Evolutionary conservation across 805 yeast genomes (phyloP).

Genomic region (Soucietia sequanensis): DNA sequence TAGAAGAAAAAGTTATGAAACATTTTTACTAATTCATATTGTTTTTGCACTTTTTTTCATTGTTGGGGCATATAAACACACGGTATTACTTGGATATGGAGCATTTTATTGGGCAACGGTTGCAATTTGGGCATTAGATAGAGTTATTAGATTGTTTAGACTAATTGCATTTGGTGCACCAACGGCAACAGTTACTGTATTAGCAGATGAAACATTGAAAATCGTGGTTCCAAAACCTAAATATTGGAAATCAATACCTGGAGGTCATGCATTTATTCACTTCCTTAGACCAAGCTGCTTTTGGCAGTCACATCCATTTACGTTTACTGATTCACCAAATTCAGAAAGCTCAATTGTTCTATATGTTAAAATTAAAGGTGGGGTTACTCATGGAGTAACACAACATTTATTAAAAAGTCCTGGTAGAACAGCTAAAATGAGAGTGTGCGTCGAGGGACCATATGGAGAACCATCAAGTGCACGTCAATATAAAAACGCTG

Average conservation of each 20-base stretch:
- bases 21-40: constrained; percentile 22
- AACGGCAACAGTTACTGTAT: constrained; percentile 20
- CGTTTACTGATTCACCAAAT: constrained; percentile 17
- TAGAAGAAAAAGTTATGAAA: constrained; percentile 22
- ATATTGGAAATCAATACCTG: constrained; percentile 22
- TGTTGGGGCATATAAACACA: constrained; percentile 23
- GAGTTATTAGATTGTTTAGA: constrained; percentile 18
- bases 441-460: constrained; percentile 58
- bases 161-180: constrained; percentile 21
- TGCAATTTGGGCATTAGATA: constrained; percentile 24
- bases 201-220: constrained; percentile 23
- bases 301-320: constrained; percentile 34
- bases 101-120: constrained; percentile 16
- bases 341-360: constrained; percentile 16
- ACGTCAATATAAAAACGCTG: constrained; percentile 44
- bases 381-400: constrained; percentile 31
- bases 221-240: constrained; percentile 21
- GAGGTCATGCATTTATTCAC: constrained; percentile 25
- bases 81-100: constrained; percentile 9
- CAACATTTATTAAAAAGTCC: constrained; percentile 26
- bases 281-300: constrained; percentile 23
- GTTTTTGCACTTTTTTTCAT: constrained; percentile 22
- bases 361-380: constrained; percentile 26
- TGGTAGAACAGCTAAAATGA: constrained; percentile 32
- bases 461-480: constrained; percentile 54